Base-by-base conservation (phyloP, 768 basidiomycete species). In the Boletus speciosus region DNA sequence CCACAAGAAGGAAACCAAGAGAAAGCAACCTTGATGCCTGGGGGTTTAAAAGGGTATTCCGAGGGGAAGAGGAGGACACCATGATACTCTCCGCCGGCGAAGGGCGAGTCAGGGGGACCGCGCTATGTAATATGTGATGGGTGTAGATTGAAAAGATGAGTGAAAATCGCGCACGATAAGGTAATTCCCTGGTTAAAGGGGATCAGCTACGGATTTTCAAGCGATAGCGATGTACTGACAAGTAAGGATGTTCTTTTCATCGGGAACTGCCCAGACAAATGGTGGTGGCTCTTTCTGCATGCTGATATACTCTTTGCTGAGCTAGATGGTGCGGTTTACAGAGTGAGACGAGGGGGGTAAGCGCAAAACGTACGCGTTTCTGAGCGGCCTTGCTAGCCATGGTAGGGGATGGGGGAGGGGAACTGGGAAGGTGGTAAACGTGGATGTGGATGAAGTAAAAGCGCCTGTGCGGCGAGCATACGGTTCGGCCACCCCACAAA, bases 21-120 rank as follows among this genome's bases (percentile, higher is more conserved):
- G n/a, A 32, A 6, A 27, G 61, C 76, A 21, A 93, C 90, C 82
- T 96, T 96, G 75, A 98, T 94, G 51, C 94, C 94, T 49, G 94
- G 95, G 0, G 94, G 94, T 70, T 93, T 96, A 77, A 97, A 96
- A 3, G 91, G 92, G 70, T 98, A 98, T 73, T 98, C 95, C 12
- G 90, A 75, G 4, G 95, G 94, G 66, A 98, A 98, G 37, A 93
- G 75, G 50, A 98, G 84, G 19, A 93, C 80, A 1, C 95, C 96
- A 59, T 96, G 91, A 68, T 93, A 98, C 70, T 99, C 96, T 64
- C 96, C 96, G 25, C 88, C 93, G 29, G 80, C 78, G 63, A 85
- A 99, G 5, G 94, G 89, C 37, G 91, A 89, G 69, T 97, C 95
- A 40, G 94, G 87, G 19, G 97, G 97, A 3, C 97, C 97, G 45